Evolutionary conservation across 2,329 filamentous ascomycete species (phyloP).

Genomic region (Penicillium sp.): DNA sequence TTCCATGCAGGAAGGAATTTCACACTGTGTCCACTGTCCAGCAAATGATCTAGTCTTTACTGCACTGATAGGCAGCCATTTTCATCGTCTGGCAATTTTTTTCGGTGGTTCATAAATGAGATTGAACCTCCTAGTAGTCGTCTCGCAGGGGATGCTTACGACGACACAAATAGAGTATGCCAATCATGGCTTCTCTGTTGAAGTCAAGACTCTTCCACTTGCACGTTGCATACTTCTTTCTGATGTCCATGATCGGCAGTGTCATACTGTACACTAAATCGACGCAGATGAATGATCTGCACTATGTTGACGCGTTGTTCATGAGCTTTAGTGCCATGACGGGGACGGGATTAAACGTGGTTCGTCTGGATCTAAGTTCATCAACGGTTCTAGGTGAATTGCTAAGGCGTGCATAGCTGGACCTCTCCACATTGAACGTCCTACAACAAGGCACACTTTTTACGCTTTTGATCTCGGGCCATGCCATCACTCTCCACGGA

Average conservation of each 20-base stretch:
- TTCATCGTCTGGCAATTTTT: neutral
- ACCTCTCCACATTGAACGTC: slow-evolving; percentile 62
- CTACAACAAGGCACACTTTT: slow-evolving; percentile 69
- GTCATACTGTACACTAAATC: slow-evolving; percentile 61
- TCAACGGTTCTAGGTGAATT: neutral
- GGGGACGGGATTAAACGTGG: slow-evolving; percentile 66
- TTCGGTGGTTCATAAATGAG: slow-evolving; percentile 2
- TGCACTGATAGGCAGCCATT: neutral
- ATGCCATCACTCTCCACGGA: slow-evolving; percentile 62
- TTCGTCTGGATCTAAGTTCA: slow-evolving; percentile 18
- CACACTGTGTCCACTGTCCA: neutral
- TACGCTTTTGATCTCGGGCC: slow-evolving; percentile 65
- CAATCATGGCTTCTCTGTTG: slow-evolving; percentile 29
- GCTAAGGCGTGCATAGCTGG: slow-evolving; percentile 24
- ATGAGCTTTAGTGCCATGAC: slow-evolving; percentile 67
- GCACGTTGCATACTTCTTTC: slow-evolving; percentile 68
- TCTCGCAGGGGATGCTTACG: slow-evolving; percentile 3
- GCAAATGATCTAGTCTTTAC: neutral
- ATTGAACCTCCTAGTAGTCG: neutral
- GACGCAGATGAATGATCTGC: slow-evolving; percentile 52
- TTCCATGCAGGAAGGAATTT: slow-evolving; percentile 5
- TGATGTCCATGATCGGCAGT: slow-evolving; percentile 57
- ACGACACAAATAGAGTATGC: slow-evolving; percentile 20
- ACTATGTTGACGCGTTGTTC: slow-evolving; percentile 66
- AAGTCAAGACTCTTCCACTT: slow-evolving; percentile 62